Percentiles rank a stretch among this genome's conserved stretches.
Conservation (phyloP, 2,329 filamentous ascomycete genomes). For the Paecilomyces variotii region DNA sequence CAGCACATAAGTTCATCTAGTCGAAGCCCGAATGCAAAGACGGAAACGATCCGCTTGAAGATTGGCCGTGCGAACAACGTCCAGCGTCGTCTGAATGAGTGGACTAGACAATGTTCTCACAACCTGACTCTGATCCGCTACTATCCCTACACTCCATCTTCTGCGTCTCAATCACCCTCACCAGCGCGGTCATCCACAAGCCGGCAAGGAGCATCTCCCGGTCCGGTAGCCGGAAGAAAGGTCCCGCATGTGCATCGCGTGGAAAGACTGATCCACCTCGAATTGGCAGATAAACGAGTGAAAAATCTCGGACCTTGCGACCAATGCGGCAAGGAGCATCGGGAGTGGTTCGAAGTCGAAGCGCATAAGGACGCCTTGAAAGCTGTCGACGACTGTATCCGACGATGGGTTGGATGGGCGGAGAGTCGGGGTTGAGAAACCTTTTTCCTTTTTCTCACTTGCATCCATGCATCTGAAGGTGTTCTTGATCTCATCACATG, state of each 20-base stretch:
- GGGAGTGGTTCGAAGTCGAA: slow-evolving; percentile 92
- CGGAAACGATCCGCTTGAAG: slow-evolving; percentile 58
- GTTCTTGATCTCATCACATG: not conserved
- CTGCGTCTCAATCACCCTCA: slow-evolving; percentile 12
- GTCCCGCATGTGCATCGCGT: slow-evolving; percentile 81
- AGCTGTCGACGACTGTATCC: slow-evolving; percentile 63
- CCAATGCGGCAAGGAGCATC: slow-evolving; percentile 74
- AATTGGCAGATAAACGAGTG: slow-evolving; percentile 57
- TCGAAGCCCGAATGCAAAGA: slow-evolving; percentile 20
- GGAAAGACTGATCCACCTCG: slow-evolving; percentile 82
- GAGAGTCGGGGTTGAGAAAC: slow-evolving; percentile 34
- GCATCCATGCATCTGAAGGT: not conserved
- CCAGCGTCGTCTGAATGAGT: slow-evolving; percentile 82
- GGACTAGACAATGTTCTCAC: slow-evolving; percentile 88
- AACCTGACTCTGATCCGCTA: slow-evolving; percentile 79
- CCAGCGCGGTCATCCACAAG: slow-evolving; percentile 5
- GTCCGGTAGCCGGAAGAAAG: slow-evolving; percentile 46
- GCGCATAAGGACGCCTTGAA: slow-evolving; percentile 63
- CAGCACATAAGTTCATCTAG: slow-evolving; percentile 24
- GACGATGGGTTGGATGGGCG: slow-evolving; percentile 81
- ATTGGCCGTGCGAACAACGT: slow-evolving; percentile 71
- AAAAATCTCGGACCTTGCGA: slow-evolving; percentile 57
- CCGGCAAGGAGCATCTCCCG: slow-evolving; percentile 5
- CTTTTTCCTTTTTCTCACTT: not conserved
- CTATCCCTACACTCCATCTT: slow-evolving; percentile 62